Percentiles rank a stretch among this genome's conserved stretches.
Evolutionary conservation across 257 asterid genomes (phyloP).

Genomic region (Petunia secreta): DNA sequence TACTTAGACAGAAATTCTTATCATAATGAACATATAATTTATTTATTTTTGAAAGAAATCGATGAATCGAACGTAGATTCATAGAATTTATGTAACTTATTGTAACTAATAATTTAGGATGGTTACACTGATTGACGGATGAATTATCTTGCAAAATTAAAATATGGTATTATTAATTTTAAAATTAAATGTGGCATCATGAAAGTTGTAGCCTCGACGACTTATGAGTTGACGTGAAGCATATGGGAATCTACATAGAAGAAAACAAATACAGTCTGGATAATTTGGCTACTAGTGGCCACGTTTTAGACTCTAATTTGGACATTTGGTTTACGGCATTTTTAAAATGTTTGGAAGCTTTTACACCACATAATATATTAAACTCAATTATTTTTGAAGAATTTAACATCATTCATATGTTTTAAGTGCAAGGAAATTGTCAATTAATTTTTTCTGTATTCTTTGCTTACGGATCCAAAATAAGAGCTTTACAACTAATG

Average conservation of each 20-base stretch:
- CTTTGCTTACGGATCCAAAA: background rate
- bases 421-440: background rate
- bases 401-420: background rate
- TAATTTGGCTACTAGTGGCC: slow-evolving; percentile 11
- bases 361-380: background rate
- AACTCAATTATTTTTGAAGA: background rate
- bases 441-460: background rate
- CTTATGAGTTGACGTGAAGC: slow-evolving; percentile 24
- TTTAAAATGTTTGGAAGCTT: background rate
- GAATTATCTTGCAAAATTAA: no score
- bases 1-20: no score
- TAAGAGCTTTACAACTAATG: no score
- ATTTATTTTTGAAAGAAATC: no score
- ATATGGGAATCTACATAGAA: background rate
- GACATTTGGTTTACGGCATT: background rate
- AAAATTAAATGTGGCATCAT: background rate
- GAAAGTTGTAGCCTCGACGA: background rate
- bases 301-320: slow-evolving; percentile 15
- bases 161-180: background rate
- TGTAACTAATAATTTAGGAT: background rate
- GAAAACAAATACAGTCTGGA: slow-evolving; percentile 14
- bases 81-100: no score
- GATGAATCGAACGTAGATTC: no score
- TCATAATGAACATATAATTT: no score
- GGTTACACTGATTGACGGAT: background rate